Evolutionary conservation across 2,329 filamentous ascomycete genomes (phyloP), one percentile per base, ranked within the genome.

Genomic region (Cordyceps farinosa): DNA sequence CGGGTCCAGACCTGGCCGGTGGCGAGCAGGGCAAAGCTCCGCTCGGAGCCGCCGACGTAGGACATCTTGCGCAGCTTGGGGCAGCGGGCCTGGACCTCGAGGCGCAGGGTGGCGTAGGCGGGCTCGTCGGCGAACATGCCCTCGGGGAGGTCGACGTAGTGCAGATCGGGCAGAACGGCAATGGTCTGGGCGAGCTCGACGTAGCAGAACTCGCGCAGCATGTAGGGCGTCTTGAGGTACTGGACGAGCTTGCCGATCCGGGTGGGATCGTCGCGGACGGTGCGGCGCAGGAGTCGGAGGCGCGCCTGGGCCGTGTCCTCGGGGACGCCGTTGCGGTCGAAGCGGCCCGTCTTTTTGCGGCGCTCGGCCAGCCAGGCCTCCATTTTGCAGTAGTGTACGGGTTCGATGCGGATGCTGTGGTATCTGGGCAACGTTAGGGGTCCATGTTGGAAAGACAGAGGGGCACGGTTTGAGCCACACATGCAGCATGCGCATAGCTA

Each of bases 381-480:
- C 70, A 90, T 89, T 67, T 90, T 87, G 80, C 94, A 98, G 78
- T 97, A 97, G 77, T 98, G 94, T 38, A 97, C 93, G 22, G 90
- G 86, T 74, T 98, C 94, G 74, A 98, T 95, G 65, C 93, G 90
- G 68, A 98, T 88, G 79, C 92, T 93, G 70, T 89, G 88, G 75
- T 96, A 96, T 68, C 91, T 96, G 70, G 15, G 34, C 45, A 40
- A 5, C 52, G 65, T 67, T 27, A 52, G 51, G 15, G 51, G 15
- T 8, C 7, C 8, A 7, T 17, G 32, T 8, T 30, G 11, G 27
- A 42, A 30, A 15, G 32, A 34, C 22, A 27, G 51, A 27, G 30
- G 17, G 22, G 22, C 22, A 22, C 11, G 45, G 30, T 13, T 3
- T 3, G 2, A 22, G 34, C 36, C 5, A 27, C 27, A 15, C 7